Conservation (phyloP, 1,139 yeast genomes). For the Yamadazyma songkhlaensis region DNA sequence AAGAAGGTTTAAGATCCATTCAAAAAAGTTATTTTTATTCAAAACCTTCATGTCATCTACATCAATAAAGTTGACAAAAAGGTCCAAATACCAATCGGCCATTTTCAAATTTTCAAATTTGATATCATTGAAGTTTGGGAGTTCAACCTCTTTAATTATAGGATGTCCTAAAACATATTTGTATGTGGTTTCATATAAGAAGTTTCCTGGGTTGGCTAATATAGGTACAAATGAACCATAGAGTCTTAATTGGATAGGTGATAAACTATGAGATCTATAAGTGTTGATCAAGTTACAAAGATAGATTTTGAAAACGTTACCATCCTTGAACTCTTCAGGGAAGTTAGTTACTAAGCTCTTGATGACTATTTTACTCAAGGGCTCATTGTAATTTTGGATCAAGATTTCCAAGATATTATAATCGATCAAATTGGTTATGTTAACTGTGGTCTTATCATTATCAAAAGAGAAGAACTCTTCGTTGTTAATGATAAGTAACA, state of each 20-base stretch:
- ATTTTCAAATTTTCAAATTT: conserved; percentile 10
- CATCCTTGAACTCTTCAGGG: conserved; percentile 53
- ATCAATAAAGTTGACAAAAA: conserved; percentile 4
- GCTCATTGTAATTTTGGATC: conserved; percentile 43
- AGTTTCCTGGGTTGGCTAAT: conserved; percentile 66
- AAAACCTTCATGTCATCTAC: conserved; percentile 10
- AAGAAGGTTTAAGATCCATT: conserved; percentile 59
- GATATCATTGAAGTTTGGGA: conserved; percentile 52
- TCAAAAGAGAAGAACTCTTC: conserved; percentile 51
- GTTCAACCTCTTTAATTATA: conserved; percentile 48
- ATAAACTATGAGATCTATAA: conserved; percentile 37
- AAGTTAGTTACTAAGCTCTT: conserved; percentile 39
- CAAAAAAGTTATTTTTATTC: conserved; percentile 33
- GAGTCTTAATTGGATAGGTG: conserved; percentile 18
- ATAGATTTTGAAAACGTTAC: conserved; percentile 52
- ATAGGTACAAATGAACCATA: conserved; percentile 57
- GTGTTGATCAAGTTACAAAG: conserved; percentile 61
- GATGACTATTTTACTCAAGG: conserved; percentile 36
- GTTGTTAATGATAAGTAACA: conserved; percentile 56
- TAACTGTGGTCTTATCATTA: conserved; percentile 27
- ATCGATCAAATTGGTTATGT: conserved; percentile 58
- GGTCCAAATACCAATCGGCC: conserved; percentile 13
- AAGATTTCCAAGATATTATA: conserved; percentile 57
- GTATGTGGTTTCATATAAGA: conserved; percentile 64
- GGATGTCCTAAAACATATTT: conserved; percentile 62